Conservation (phyloP, 306 rosid species). For the Fragaria nilgerrensis region DNA sequence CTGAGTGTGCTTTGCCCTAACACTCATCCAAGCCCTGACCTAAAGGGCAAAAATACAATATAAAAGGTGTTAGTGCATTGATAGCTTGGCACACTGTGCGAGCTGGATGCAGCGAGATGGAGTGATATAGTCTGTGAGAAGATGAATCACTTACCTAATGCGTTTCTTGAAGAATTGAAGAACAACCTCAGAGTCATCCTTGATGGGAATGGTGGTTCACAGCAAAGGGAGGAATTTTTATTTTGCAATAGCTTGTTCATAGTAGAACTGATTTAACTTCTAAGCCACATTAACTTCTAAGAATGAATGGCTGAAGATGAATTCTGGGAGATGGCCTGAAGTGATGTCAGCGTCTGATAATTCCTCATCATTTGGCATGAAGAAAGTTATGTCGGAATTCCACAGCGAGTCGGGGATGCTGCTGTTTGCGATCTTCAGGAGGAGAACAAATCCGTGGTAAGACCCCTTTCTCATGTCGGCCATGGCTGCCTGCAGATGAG, state of each 20-base stretch:
- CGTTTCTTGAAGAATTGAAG: conserved; percentile 77
- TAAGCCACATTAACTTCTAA: too few species aligned
- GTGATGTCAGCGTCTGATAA: conserved; percentile 40
- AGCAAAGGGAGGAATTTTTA: conserved; percentile 79
- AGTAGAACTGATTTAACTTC: conserved; percentile 81
- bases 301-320: conserved; percentile 21
- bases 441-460: conserved; percentile 62
- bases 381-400: conserved; percentile 42
- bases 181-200: conserved; percentile 71
- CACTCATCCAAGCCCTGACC: too few species aligned
- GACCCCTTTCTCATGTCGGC: conserved; percentile 46
- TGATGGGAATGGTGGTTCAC: conserved; percentile 85
- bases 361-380: conserved; percentile 52
- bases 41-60: too few species aligned
- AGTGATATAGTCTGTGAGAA: conserved; percentile 70
- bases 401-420: conserved; percentile 37
- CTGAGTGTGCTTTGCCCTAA: too few species aligned
- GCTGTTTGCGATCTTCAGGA: conserved; percentile 41
- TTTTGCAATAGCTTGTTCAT: conserved; percentile 81
- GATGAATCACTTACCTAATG: conserved; percentile 80
- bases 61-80: too few species aligned
- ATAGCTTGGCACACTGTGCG: too few species aligned
- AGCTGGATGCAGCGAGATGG: too few species aligned
- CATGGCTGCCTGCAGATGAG: conserved; percentile 52
- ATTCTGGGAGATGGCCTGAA: conserved; percentile 17